A percentile compares a stretch with the other conserved stretches of the same genome.
phyloP scores from a whole-genome alignment of 2,329 filamentous ascomycete species.

The Fusarium musae region DNA sequence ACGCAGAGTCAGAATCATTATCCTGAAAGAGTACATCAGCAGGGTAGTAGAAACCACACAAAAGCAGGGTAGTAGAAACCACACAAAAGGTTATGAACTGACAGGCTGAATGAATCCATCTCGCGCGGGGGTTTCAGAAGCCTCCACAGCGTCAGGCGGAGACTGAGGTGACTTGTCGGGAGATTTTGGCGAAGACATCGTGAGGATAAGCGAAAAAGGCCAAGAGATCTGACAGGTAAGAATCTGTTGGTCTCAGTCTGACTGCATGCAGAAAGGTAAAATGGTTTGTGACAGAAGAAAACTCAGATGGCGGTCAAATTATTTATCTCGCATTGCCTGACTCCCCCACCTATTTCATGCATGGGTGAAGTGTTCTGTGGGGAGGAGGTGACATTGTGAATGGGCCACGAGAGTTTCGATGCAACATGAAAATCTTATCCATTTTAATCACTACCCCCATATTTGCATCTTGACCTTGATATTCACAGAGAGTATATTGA shows the following conservation, averaged over 20 bases:
- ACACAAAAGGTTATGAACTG: not conserved
- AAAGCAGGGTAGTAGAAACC: not conserved
- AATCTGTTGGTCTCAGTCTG: not conserved
- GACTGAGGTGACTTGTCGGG: not conserved
- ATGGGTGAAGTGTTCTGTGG: constrained; percentile 1
- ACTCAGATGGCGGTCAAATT: constrained; percentile 21
- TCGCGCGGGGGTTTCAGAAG: not conserved
- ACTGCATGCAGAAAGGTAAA: not conserved
- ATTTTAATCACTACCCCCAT: not conserved
- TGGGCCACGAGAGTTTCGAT: not conserved
- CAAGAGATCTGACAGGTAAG: not conserved
- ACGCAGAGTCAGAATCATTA: constrained; percentile 21
- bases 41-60: not conserved
- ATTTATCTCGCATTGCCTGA: constrained; percentile 16
- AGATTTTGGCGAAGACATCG: not conserved
- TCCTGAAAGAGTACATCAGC: constrained; percentile 13
- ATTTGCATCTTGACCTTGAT: not conserved
- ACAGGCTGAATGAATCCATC: constrained; percentile 6
- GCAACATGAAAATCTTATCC: constrained; percentile 2
- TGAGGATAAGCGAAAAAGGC: not conserved
- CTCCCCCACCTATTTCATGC: constrained; percentile 1
- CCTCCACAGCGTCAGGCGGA: not conserved
- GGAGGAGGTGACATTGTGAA: not conserved
- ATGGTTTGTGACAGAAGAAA: not conserved
- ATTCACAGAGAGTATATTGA: not conserved